Base-by-base conservation (phyloP, 768 basidiomycete genomes). In the Cyclocybe aegerita region DNA sequence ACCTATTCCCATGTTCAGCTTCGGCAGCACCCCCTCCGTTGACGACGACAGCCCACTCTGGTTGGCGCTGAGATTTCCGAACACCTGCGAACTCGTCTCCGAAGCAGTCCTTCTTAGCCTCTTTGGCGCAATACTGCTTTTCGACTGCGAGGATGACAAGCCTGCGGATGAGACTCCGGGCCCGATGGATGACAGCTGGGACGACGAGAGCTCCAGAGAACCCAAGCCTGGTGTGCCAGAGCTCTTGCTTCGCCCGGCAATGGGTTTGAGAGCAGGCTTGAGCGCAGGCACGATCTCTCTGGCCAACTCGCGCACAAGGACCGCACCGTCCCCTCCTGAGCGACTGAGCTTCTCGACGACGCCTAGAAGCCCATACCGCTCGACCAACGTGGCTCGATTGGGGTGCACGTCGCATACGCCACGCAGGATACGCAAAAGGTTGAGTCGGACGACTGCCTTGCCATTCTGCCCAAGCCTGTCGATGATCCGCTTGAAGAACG, bases 351-450 rank as follows among this genome's bases (percentile, higher is more conserved):
- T 79, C 57, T 85, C 81, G 49, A 99, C 91, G 3, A 93, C 83
- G 32, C 85, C 87, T 49, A 88, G 75, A 44, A 96, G 70, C 0
- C 89, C 90, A 62, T 90, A 96, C 41, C 82, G 77, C 63, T 90
- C 88, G 17, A 96, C 90, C 43, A 95, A 72, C 60, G 85, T 81
- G 2, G 84, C 83, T 7, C 88, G 79, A 60, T 94, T 93, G 2
- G 93, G 92, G 57, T 95, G 90, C 7, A 86, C 85, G 55, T 99
- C 96, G 67, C 91, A 95, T 2, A 95, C 85, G 0, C 87, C 79
- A 51, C 86, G 81, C 39, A 96, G 75, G 50, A 98, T 83, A 41
- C 91, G 83, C 49, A 99, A 76, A 31, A 99, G 74, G 65, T 93
- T 96, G 35, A 98, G 82, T 41, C 93, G 85, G 9, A 97, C 90